phyloP scores from a whole-genome alignment of 2,329 filamentous ascomycete species.

The Penicillium sp. region DNA sequence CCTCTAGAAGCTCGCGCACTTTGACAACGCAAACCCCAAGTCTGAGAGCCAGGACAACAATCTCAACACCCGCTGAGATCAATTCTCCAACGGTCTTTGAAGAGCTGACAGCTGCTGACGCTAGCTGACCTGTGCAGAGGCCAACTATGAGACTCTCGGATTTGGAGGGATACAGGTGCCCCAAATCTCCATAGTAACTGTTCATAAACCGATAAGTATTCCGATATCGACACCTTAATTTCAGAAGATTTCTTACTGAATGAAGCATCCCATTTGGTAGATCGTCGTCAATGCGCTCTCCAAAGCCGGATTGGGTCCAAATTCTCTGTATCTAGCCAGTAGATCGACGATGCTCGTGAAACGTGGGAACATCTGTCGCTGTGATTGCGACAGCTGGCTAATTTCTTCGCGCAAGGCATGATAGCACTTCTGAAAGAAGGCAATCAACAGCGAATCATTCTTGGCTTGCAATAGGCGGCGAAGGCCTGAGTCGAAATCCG shows the following conservation, averaged over 20 bases:
- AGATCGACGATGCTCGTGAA: constrained; percentile 47
- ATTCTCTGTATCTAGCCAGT: constrained; percentile 39
- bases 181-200: constrained; percentile 49
- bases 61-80: constrained; percentile 47
- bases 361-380: constrained; percentile 43
- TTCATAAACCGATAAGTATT: constrained; percentile 23
- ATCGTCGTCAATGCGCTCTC: constrained; percentile 51
- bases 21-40: constrained; percentile 47
- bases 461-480: constrained; percentile 47
- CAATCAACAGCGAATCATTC: constrained; percentile 46
- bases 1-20: constrained; percentile 44
- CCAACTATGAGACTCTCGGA: constrained; percentile 46
- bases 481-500: constrained; percentile 48
- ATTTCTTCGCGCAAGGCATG: constrained; percentile 49
- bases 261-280: constrained; percentile 49
- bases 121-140: constrained; percentile 49
- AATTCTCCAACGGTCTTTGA: constrained; percentile 48
- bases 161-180: constrained; percentile 44
- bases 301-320: constrained; percentile 43
- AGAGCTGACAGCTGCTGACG: constrained; percentile 46
- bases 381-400: constrained; percentile 37
- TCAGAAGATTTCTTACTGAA: constrained; percentile 41
- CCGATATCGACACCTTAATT: no score
- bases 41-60: constrained; percentile 49
- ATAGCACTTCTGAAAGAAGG: constrained; percentile 50